Base-by-base conservation (phyloP, 805 yeast species). In the Candida ascalaphidarum region DNA sequence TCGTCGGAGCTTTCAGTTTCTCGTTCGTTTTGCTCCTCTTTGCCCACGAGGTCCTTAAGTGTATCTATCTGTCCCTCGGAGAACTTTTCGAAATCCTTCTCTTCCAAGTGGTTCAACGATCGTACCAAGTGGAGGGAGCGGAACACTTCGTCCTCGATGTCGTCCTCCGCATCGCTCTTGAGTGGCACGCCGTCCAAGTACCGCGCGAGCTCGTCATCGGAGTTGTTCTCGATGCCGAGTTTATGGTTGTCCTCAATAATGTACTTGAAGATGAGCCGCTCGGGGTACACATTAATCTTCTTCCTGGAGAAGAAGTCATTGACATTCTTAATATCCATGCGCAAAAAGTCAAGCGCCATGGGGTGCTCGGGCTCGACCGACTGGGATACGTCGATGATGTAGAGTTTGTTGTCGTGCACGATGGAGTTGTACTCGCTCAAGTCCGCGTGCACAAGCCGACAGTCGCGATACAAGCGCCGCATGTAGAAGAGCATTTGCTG, bases 331-430 rank as follows among this genome's bases (percentile, higher is more conserved):
- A 92, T 88, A 57, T 92, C 99, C 98, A 92, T 92, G 48, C 99
- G 67, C 35, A 92, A 58, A 50, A 92, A 92, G 52, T 92, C 97
- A 39, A 92, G 65, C 23, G 95, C 81, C 85, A 85, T 85, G 8
- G 96, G 97, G 55, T 92, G 99, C 43, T 86, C 96, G 7, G 96
- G 96, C 52, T 92, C 97, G 14, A 92, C 97, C 21, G 94, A 78
- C 52, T 92, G 99, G 1, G 97, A 88, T 8, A 92, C 99, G 58
- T 92, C 99, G 41, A 92, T 83, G 33, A 92, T 82, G 55, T 81
- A 86, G 17, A 92, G 60, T 47, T 74, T 71, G 19, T 71, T 77
- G 6, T 82, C 52, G 47, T 89, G 96, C 14, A 92, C 82, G 30
- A 92, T 81, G 2, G 86, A 72, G 51, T 92, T 92, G 61, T 92